Conservation (phyloP, 495 filamentous ascomycete species). For the Niebla homalea region DNA sequence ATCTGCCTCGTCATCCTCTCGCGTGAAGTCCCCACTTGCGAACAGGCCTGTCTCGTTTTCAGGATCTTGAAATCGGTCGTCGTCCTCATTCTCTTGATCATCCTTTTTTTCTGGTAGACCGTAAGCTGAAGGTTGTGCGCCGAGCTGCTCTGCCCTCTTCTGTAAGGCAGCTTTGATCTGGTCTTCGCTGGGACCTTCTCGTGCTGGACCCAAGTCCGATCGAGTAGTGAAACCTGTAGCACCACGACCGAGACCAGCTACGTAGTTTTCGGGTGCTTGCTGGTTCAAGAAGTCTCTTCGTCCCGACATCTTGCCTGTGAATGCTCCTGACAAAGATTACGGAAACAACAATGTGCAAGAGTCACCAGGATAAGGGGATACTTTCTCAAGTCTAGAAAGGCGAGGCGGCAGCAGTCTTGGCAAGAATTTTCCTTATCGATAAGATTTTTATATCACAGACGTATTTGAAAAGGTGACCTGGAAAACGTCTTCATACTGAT, state of each 20-base stretch:
- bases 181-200: constrained; percentile 93
- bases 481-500: not conserved
- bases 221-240: constrained; percentile 97
- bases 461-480: not conserved
- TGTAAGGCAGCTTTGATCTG: constrained; percentile 96
- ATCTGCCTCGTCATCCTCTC: constrained; percentile 95
- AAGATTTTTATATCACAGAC: not conserved
- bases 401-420: not conserved
- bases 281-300: constrained; percentile 87
- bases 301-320: constrained; percentile 28
- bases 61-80: constrained; percentile 83
- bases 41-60: constrained; percentile 96
- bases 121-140: constrained; percentile 65
- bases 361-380: not conserved
- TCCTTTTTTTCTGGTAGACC: constrained; percentile 63
- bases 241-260: constrained; percentile 92
- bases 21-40: constrained; percentile 83
- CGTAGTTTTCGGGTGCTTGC: constrained; percentile 92
- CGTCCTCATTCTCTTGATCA: constrained; percentile 57
- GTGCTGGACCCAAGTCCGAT: constrained; percentile 88
- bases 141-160: constrained; percentile 75
- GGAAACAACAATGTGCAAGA: no score
- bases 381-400: not conserved
- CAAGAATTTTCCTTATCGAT: constrained; percentile 7
- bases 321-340: no score